Conservation (phyloP, 805 yeast genomes). For the Pichia insulana region DNA sequence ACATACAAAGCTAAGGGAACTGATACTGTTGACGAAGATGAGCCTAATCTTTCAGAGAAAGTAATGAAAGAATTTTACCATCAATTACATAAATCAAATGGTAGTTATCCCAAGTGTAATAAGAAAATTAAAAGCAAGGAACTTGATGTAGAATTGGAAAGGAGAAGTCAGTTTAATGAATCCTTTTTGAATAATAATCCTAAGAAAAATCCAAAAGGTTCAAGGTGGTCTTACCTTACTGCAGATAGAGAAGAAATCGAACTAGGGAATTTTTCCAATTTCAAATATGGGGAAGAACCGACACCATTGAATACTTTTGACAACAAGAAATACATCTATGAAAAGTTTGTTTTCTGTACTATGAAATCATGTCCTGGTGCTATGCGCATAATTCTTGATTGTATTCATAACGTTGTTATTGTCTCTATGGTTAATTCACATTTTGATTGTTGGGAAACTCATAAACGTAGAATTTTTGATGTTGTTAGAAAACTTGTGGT, state of each 20-base stretch:
- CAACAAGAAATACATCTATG: slow-evolving; percentile 3
- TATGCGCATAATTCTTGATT: slow-evolving; percentile 7
- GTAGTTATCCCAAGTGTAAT: neutral
- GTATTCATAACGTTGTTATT: slow-evolving; percentile 8
- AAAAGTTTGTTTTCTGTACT: slow-evolving; percentile 4
- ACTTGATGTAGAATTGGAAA: slow-evolving; percentile 1
- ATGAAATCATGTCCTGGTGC: slow-evolving; percentile 8
- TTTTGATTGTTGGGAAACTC: slow-evolving; percentile 8
- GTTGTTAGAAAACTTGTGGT: slow-evolving; percentile 10
- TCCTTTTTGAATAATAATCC: neutral
- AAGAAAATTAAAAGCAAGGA: neutral
- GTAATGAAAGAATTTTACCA: neutral
- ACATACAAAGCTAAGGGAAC: neutral
- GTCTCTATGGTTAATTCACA: slow-evolving; percentile 5
- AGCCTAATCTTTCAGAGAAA: too few relatives aligned
- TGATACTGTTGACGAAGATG: too few relatives aligned
- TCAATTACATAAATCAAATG: neutral
- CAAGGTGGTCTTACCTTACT: slow-evolving; percentile 4
- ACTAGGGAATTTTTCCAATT: neutral
- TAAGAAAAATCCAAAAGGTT: neutral
- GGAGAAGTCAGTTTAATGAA: slow-evolving; percentile 1
- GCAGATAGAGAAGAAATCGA: slow-evolving; percentile 1
- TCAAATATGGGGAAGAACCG: too few relatives aligned
- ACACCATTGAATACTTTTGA: neutral
- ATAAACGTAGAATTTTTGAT: slow-evolving; percentile 9